Conservation (phyloP, 2,329 filamentous ascomycete species). For the Penicillium expansum region DNA sequence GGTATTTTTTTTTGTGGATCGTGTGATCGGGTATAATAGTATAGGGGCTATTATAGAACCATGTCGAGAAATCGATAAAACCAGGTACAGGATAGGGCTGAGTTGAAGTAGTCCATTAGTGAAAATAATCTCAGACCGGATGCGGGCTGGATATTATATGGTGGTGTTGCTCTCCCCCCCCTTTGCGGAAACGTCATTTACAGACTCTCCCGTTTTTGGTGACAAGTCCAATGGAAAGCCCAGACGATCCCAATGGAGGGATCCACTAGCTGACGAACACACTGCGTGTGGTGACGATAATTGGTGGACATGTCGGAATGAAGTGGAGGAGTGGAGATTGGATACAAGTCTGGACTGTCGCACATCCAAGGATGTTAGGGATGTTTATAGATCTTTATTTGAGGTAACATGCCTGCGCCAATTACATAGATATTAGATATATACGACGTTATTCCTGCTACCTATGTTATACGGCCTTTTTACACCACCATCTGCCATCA, state of each 20-base stretch:
- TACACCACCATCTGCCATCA: not conserved
- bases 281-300: not conserved
- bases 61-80: constrained; percentile 6
- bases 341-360: constrained; percentile 10
- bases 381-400: not conserved
- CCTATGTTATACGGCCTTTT: too few relatives aligned
- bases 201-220: constrained; percentile 9
- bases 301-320: constrained; percentile 12
- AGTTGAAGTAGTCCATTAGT: constrained; percentile 5
- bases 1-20: not conserved
- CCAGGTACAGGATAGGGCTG: not conserved
- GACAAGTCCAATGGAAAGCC: constrained; percentile 13
- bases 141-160: constrained; percentile 20
- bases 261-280: constrained; percentile 27
- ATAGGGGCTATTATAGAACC: constrained; percentile 11
- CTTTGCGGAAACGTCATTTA: constrained; percentile 28
- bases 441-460: not conserved
- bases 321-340: constrained; percentile 11
- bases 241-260: constrained; percentile 23
- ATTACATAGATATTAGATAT: not conserved
- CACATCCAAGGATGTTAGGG: not conserved
- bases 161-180: constrained; percentile 8
- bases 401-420: not conserved
- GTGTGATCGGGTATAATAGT: not conserved
- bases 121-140: constrained; percentile 13